Base-by-base conservation (phyloP, 208 protist genomes). In the Leishmania turanica region DNA sequence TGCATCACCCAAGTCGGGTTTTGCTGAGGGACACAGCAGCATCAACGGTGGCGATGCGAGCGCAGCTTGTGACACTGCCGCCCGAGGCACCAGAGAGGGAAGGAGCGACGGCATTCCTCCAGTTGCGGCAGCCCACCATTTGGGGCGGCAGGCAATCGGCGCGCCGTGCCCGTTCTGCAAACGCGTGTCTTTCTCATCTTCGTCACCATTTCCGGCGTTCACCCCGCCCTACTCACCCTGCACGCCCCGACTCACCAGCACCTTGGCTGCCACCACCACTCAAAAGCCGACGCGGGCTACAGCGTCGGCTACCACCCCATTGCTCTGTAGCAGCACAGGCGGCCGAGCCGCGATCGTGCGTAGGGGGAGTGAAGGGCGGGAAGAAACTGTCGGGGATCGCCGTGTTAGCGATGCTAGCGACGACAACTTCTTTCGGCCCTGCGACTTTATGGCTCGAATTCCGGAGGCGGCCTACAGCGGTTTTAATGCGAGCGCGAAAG, bases 401-500 rank as follows among this genome's bases (percentile, higher is more conserved):
- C 31, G 68, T n/a, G 68, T 7, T 42, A 34, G n/a, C 31, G 71
- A 42, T n/a, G 49, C 1, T 42, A 19, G 21, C 11, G 37, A 24
- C 34, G 24, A 21, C 34, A n/a, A 34, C 34, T 42, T 58, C 17
- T 79, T 86, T 75, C 64, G 49, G 19, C 68, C 70, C 56, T 54
- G 60, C 8, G 82, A 86, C 56, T 86, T 86, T 34, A 82, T 86
- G 82, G 82, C 78, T 5, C 78, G 82, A 24, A 34, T 60, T 2
- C 53, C 53, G 37, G 73, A 64, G 53, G 37, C 40, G 53, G 37
- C 21, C 21, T 60, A 34, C 15, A 37, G 6, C 9, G 24, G 24
- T 53, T 42, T 72, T 3, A 19, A 31, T 34, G 68, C 40, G 21
- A n/a, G 68, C 42, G 42, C 24, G 24, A 31, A 40, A 34, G 37